Base-by-base conservation (phyloP, 2,329 filamentous ascomycete species). In the Paecilomyces sp. region DNA sequence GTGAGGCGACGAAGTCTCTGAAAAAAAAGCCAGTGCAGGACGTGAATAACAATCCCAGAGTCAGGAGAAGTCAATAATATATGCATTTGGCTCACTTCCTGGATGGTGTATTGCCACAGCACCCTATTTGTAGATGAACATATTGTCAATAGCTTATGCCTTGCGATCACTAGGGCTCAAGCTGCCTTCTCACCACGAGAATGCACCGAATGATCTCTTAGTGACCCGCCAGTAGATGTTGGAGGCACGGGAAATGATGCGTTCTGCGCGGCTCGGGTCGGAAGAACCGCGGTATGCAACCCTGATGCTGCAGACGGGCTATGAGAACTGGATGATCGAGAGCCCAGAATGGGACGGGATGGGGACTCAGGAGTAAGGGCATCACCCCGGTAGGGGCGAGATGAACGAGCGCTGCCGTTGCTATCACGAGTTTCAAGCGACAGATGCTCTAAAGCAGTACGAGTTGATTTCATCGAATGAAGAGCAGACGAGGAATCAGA, bases 201-300 rank as follows among this genome's bases (percentile, higher is more conserved):
- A 47, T n/a, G 41, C n/a, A 15, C 41, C 18, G 66, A 58, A 31
- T 68, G 67, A n/a, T 64, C 66, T 53, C 67, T 65, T 67, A 68
- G 70, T 31, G 62, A 66, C 33, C 65, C 66, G 54, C 66, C 66
- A 7, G 66, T 63, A 8, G 70, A 65, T 31, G 70, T 64, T 1
- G 77, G 85, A n/a, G 85, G 82, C 22, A 87, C 82, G 55, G 85
- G 85, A 33, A 87, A 77, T 8, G 83, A 79, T 11, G 83, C 84
- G 8, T 79, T 82, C 2, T 86, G 85, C 31, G 82, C 86, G 53
- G 83, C 80, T 54, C 88, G 83, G 60, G 89, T 82, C 0, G 88
- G 87, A 55, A 91, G 77, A 36, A 81, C 83, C 58, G 88, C 87
- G 2, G 83, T 84, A 56, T 74, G 71, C 54, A 76, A 62, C 28